A percentile compares a stretch with the other conserved stretches of the same genome.
Evolutionary conservation across 305 asterid species (phyloP).

Genomic region (Solanum hybrid): DNA sequence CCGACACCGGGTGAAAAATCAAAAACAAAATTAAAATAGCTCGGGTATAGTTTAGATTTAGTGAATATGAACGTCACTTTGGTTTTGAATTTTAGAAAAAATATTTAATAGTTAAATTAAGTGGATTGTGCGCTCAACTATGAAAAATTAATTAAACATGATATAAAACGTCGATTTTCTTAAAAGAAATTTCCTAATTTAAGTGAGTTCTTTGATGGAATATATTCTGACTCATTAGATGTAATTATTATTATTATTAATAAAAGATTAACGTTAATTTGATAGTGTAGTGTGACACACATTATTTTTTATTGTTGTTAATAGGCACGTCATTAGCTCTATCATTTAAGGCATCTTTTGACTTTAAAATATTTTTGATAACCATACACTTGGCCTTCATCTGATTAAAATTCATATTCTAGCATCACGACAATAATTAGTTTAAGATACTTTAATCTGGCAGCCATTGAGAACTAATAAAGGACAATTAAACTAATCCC

Average conservation of each 20-base stretch:
- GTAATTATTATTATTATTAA: not conserved
- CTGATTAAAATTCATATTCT: conserved; percentile 1
- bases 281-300: not conserved
- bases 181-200: not conserved
- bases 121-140: not conserved
- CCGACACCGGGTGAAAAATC: too few relatives aligned
- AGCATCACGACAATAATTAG: conserved; percentile 4
- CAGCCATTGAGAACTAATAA: not conserved
- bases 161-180: not conserved
- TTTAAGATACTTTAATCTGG: conserved; percentile 12
- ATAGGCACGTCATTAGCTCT: conserved; percentile 1
- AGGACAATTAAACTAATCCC: not conserved
- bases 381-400: conserved; percentile 2
- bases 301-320: not conserved
- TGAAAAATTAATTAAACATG: not conserved
- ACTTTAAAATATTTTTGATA: conserved; percentile 2
- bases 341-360: conserved; percentile 1
- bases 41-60: too few relatives aligned
- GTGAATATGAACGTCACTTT: too few relatives aligned
- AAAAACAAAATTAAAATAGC: too few relatives aligned
- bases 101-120: too few relatives aligned
- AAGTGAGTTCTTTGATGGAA: not conserved
- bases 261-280: not conserved
- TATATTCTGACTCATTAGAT: not conserved
- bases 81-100: too few relatives aligned